These are phyloP conservation scores for Dentipellis sp. DNA, from an alignment of 768 basidiomycete genomes.

Conservation along the genomic window DNA sequence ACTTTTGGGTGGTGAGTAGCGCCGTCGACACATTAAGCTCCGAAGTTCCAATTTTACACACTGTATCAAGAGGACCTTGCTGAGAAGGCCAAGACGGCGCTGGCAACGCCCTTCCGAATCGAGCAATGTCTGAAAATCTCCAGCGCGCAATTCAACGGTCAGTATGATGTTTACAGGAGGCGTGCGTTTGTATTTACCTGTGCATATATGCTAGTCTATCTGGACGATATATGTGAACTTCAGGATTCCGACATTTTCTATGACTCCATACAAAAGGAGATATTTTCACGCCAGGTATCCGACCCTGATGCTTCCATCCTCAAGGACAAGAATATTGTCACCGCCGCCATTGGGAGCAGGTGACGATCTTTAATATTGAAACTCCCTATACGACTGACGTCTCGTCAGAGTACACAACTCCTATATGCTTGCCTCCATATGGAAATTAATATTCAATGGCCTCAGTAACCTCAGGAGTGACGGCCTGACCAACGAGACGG, in stretches of 20 bases:
- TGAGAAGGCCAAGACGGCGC: conserved; percentile 43
- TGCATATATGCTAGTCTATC: conserved; percentile 33
- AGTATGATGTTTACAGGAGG: conserved; percentile 10
- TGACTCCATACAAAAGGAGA: conserved; percentile 44
- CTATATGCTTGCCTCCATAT: conserved; percentile 75
- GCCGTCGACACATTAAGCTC: conserved; percentile 4
- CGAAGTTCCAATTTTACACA: neutral
- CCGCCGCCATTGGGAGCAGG: conserved; percentile 15
- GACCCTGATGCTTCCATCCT: conserved; percentile 2
- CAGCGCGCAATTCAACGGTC: conserved; percentile 66
- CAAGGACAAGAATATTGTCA: conserved; percentile 6
- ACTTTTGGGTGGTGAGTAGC: conserved; percentile 55
- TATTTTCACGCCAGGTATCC: conserved; percentile 38
- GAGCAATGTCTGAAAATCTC: conserved; percentile 58
- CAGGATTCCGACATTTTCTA: conserved; percentile 59
- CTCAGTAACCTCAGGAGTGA: conserved; percentile 45
- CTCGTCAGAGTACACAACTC: conserved; percentile 63
- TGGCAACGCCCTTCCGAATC: conserved; percentile 57
- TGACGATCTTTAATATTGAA: conserved; percentile 1
- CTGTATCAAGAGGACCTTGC: conserved; percentile 52
- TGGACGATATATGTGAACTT: conserved; percentile 62
- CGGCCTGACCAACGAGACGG: conserved; percentile 43
- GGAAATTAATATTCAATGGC: conserved; percentile 60
- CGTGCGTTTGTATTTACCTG: neutral
- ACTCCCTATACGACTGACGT: neutral